These are phyloP conservation scores for Lachancea quebecensis DNA, from an alignment of 805 yeast species.

Conservation along the genomic window DNA sequence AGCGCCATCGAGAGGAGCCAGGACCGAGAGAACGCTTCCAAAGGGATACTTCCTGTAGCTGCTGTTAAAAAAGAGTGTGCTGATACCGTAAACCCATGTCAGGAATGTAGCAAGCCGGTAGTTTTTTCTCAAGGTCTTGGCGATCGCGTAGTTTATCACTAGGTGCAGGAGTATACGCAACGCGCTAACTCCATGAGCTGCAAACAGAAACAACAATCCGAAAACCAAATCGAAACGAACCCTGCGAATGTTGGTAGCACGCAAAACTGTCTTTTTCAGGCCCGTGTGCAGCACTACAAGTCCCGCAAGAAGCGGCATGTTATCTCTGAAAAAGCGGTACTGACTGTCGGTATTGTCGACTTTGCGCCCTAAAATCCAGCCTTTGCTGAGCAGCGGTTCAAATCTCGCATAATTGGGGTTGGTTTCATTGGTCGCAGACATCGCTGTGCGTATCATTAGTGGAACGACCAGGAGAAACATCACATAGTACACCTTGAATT, in stretches of 20 bases:
- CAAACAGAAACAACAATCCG: constrained; percentile 61
- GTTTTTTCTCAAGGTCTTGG: constrained; percentile 22
- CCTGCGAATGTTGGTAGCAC: constrained; percentile 34
- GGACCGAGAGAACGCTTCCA: constrained; percentile 35
- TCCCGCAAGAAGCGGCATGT: constrained; percentile 54
- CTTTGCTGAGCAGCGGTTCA: constrained; percentile 56
- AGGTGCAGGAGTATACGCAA: constrained; percentile 57
- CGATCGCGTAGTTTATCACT: constrained; percentile 38
- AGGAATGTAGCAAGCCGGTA: constrained; percentile 35
- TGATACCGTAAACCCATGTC: constrained; percentile 78
- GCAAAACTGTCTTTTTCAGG: constrained; percentile 36
- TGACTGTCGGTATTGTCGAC: constrained; percentile 92
- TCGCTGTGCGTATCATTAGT: constrained; percentile 71
- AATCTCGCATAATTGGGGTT: constrained; percentile 67
- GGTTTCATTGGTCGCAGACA: constrained; percentile 68
- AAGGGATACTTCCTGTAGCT: constrained; percentile 47
- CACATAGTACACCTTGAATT: constrained; percentile 61
- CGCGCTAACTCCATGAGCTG: constrained; percentile 74
- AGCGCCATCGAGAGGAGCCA: constrained; percentile 51
- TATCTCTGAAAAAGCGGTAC: constrained; percentile 80
- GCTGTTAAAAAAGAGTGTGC: constrained; percentile 72
- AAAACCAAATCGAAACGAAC: constrained; percentile 64
- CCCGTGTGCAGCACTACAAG: constrained; percentile 49
- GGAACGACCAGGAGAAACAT: constrained; percentile 71
- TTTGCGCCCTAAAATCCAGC: constrained; percentile 87